Evolutionary conservation across 108 stramenopile species (phyloP).

Genomic region (Licmophora abbreviata): DNA sequence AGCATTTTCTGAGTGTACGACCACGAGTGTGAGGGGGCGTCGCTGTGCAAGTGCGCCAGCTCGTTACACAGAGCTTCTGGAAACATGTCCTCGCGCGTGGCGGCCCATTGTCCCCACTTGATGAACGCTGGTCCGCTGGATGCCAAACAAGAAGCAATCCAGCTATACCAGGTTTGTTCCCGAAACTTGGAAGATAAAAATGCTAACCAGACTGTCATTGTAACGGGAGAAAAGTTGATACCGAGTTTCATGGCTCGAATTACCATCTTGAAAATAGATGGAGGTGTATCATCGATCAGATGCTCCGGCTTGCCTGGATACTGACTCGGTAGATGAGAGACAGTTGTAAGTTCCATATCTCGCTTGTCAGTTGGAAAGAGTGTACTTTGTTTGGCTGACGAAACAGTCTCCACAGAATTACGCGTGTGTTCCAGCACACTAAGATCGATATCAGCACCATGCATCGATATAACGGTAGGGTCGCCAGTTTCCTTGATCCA

Average conservation of each 20-base stretch:
- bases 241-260: slow-evolving; percentile 18
- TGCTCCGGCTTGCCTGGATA: not conserved
- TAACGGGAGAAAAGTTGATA: slow-evolving; percentile 26
- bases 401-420: not conserved
- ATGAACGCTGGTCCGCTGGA: slow-evolving; percentile 63
- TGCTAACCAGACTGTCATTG: slow-evolving; percentile 30
- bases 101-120: slow-evolving; percentile 80
- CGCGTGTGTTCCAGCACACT: slow-evolving; percentile 8
- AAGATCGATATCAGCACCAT: slow-evolving; percentile 23
- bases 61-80: slow-evolving; percentile 54
- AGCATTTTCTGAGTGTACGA: slow-evolving; percentile 37
- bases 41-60: slow-evolving; percentile 43
- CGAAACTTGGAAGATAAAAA: slow-evolving; percentile 32
- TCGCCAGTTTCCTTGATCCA: slow-evolving; percentile 22
- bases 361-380: slow-evolving; percentile 18
- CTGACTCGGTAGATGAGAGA: not conserved
- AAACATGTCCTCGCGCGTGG: slow-evolving; percentile 76
- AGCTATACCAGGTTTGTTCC: slow-evolving; percentile 33
- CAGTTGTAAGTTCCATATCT: slow-evolving; percentile 10
- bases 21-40: slow-evolving; percentile 63
- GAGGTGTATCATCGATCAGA: not conserved
- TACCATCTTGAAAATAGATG: slow-evolving; percentile 9
- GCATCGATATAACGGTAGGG: slow-evolving; percentile 21
- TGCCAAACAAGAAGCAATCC: slow-evolving; percentile 32
- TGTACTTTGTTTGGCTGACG: slow-evolving; percentile 1